Base-by-base conservation (phyloP, 1,139 yeast species). In the Sugiyamaella novakii region DNA sequence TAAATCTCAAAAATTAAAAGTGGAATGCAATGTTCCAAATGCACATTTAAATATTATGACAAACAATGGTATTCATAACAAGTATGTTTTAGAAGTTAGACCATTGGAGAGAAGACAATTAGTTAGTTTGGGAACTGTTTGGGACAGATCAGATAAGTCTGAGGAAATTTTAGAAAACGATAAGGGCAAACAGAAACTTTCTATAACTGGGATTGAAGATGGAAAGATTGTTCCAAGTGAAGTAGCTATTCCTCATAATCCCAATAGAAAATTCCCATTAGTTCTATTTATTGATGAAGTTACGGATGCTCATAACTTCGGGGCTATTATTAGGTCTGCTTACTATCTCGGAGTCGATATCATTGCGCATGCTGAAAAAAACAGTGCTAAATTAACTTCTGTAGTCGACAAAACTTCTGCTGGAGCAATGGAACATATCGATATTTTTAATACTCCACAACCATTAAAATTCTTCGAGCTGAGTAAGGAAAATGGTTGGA, bases 231-330 rank as follows among this genome's bases (percentile, higher is more conserved):
- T 73, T 2, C 57, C 62, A 59, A 49, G 54, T 62, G 1, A 56
- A 52, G 29, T 58, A 5, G 10, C 47, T 12, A 12, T 48, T 15
- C 15, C 24, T 14, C 24, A 22, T 28, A 46, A 38, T 11, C 25
- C 22, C 5, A 12, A 39, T 5, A 38, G 24, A 12, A 15, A 14
- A 15, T 38, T 14, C 58, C 95, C 96, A 0, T 61, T 89, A 14
- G 96, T 92, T 0, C 59, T 89, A 3, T 87, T 78, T 59, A 68
- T 89, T 37, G 97, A 89, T 66, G 91, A 87, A 53, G 76, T 91
- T 46, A 82, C 89, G 3, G 97, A 91, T 63, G 95, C 97, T 0
- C 95, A 87, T 64, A 91, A 91, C 63, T 74, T 87, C 59, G 98
- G 98, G 1, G 95, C 95, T 28, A 81, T 91, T 42, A 68, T 88